Base-by-base conservation (phyloP, 352 stramenopile genomes). In the Phytophthora nicotianae region DNA sequence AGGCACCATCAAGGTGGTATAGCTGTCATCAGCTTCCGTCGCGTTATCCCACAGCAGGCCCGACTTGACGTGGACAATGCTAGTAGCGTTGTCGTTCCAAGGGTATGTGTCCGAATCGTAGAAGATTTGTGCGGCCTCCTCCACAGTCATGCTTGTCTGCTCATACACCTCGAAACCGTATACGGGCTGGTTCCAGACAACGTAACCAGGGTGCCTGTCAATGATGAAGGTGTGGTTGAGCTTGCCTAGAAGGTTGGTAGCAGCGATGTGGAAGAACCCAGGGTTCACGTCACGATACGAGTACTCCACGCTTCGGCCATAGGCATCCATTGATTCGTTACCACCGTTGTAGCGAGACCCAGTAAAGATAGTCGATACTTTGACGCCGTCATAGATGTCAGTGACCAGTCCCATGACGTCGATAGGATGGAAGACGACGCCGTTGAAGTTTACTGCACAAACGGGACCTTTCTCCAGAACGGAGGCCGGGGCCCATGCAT, bases 151-250 rank as follows among this genome's bases (percentile, higher is more conserved):
- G 6, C 62, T 57, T 4, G 54, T 42, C 45, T 60, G 32, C n/a
- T 75, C 41, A 17, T 54, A 26, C 10, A 81, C 53, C 37, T 73
- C 40, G 53, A 83, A 86, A 38, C 55, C 67, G 14, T 53, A 35
- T 24, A 82, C 62, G 8, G 77, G 72, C 47, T 81, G 67, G 63
- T 84, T 82, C 74, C 77, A 86, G 16, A 85, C 68, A 27, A 66
- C 53, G 5, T 32, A n/a, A 5, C 48, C 63, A 29, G 66, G 50
- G 7, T 68, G 42, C 13, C 67, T 58, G 47, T 82, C 76, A 9
- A 79, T 49, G 16, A 85, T 63, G 45, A 85, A 74, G 3, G 70
- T 57, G 16, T 64, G 46, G 9, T 74, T 73, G 10, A 75, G 49
- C 5, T 53, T 45, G 4, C 63, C 70, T 7, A 85, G 50, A 3